Percentiles rank a stretch among this genome's conserved stretches.
Conservation (phyloP, 345 rosid genomes). For the Murraya paniculata region DNA sequence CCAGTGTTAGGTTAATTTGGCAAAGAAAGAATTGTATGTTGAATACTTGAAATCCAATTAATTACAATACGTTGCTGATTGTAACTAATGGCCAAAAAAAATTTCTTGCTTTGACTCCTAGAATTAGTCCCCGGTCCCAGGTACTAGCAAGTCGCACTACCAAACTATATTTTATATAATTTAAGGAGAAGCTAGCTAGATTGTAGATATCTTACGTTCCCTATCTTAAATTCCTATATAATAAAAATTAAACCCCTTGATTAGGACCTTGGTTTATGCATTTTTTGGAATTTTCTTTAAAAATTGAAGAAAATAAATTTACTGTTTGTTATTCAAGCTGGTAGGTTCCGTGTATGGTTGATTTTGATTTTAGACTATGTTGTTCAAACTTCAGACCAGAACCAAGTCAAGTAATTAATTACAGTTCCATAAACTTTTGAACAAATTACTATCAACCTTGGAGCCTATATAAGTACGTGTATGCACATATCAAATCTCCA, state of each 20-base stretch:
- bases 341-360: neutral
- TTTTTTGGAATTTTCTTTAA: neutral
- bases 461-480: neutral
- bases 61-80: too few relatives aligned
- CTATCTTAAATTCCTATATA: neutral
- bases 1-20: too few relatives aligned
- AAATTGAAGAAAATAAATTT: neutral
- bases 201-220: neutral
- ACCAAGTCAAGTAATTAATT: neutral
- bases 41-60: too few relatives aligned
- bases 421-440: neutral
- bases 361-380: neutral
- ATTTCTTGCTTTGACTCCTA: neutral
- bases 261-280: neutral
- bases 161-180: neutral
- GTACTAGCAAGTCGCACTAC: neutral
- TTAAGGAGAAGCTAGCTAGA: neutral
- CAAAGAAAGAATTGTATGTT: too few relatives aligned
- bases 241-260: neutral
- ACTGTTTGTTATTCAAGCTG: neutral
- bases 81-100: too few relatives aligned
- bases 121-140: too few relatives aligned
- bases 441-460: neutral
- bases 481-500: neutral
- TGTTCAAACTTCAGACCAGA: constrained; percentile 7